A percentile compares a stretch with the other conserved stretches of the same genome.
These are phyloP conservation scores for Termitomyces sp. DNA, from an alignment of 768 basidiomycete species.

Conservation along the genomic window DNA sequence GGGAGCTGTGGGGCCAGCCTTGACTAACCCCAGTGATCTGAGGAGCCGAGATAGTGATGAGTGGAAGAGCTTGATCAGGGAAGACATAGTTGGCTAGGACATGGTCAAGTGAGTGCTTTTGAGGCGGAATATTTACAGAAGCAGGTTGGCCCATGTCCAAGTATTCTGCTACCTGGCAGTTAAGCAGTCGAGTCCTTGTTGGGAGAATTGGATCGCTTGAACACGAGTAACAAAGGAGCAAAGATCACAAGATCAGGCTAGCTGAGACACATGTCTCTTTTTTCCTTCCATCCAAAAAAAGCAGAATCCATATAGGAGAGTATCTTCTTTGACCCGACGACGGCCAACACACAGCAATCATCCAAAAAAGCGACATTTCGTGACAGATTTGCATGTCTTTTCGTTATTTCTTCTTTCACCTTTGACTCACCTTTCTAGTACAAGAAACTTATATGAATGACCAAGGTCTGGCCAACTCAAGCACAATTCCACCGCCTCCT, in stretches of 20 bases:
- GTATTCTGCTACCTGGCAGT: background rate
- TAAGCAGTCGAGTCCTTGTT: conserved; percentile 1
- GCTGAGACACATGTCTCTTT: background rate
- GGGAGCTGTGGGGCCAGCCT: background rate
- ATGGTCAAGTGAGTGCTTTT: background rate
- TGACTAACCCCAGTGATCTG: background rate
- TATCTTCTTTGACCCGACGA: background rate
- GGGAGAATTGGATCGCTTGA: background rate
- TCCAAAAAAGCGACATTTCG: background rate
- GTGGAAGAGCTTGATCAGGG: background rate
- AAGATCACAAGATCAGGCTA: conserved; percentile 5
- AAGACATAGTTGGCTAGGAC: background rate
- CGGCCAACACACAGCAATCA: background rate
- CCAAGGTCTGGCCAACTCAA: background rate
- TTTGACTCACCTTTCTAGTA: background rate
- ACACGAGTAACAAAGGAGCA: background rate
- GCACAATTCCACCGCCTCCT: conserved; percentile 30
- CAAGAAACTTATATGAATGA: background rate
- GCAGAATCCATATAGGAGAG: background rate
- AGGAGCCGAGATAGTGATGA: background rate
- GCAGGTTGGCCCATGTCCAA: background rate
- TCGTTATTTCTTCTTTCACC: background rate
- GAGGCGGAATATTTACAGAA: background rate
- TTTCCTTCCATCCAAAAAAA: background rate
- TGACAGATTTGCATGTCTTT: background rate